A percentile compares a stretch with the other conserved stretches of the same genome.
Conservation (phyloP, 768 basidiomycete species). For the Tubosaeta brunneosetosa region DNA sequence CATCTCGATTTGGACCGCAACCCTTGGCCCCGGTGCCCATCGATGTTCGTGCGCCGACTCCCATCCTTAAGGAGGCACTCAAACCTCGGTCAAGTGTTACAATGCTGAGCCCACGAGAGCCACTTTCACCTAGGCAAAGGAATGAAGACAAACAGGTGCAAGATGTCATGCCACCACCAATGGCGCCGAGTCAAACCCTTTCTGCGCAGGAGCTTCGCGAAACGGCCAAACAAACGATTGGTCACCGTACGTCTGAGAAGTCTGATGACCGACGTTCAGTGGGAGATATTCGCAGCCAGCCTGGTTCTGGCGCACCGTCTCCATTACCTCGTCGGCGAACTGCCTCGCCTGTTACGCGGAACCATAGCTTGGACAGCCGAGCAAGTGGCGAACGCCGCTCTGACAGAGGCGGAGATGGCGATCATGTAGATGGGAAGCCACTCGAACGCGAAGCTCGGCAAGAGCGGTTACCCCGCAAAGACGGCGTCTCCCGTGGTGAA, state of each 20-base stretch:
- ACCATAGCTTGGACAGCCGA: constrained; percentile 68
- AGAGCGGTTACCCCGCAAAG: constrained; percentile 42
- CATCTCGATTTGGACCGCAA: constrained; percentile 21
- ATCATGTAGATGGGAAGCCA: constrained; percentile 48
- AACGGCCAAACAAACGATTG: constrained; percentile 67
- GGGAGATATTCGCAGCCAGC: constrained; percentile 41
- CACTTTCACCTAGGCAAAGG: constrained; percentile 38
- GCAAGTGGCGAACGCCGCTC: constrained; percentile 62
- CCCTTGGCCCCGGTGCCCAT: constrained; percentile 10
- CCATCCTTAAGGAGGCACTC: constrained; percentile 17
- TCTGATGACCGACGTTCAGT: constrained; percentile 37
- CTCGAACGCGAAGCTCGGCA: constrained; percentile 46
- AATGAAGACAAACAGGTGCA: constrained; percentile 39
- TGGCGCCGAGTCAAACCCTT: constrained; percentile 69
- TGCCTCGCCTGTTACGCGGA: constrained; percentile 62
- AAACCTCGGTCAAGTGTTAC: constrained; percentile 12
- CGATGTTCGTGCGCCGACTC: constrained; percentile 16
- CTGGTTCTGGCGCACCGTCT: constrained; percentile 51
- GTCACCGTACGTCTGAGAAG: constrained; percentile 34
- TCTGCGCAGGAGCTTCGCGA: constrained; percentile 79
- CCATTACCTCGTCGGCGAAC: constrained; percentile 55
- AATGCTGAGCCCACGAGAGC: constrained; percentile 29
- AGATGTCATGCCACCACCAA: constrained; percentile 70
- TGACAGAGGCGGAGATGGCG: constrained; percentile 46
- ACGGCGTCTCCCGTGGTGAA: constrained; percentile 51